These are phyloP conservation scores for Lactifluus hygrophoroides DNA, from an alignment of 768 basidiomycete species.

Conservation along the genomic window DNA sequence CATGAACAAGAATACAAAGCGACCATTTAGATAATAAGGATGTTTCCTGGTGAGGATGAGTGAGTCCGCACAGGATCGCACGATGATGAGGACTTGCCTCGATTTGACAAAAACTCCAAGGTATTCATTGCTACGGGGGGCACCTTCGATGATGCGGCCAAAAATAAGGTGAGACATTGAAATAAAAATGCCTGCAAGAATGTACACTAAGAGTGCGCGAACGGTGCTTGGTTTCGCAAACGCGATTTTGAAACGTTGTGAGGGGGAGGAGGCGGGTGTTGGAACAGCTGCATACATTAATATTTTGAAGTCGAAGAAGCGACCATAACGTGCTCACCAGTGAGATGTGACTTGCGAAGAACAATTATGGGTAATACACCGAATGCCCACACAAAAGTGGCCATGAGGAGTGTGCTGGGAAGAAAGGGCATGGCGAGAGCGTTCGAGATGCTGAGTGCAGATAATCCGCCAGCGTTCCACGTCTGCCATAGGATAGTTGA, in stretches of 20 bases:
- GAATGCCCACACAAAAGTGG: constrained; percentile 39
- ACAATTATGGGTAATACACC: constrained; percentile 51
- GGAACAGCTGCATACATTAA: constrained; percentile 33
- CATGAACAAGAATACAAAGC: constrained; percentile 48
- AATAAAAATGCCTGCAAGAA: constrained; percentile 37
- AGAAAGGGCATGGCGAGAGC: constrained; percentile 34
- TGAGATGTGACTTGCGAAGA: constrained; percentile 49
- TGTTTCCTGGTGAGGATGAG: constrained; percentile 44
- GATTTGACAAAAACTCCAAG: constrained; percentile 59
- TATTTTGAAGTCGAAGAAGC: not conserved
- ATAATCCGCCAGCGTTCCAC: constrained; percentile 37
- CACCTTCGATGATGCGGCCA: constrained; percentile 28
- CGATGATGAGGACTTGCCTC: constrained; percentile 34
- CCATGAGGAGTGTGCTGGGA: constrained; percentile 33
- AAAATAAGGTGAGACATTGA: constrained; percentile 37
- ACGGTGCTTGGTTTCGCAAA: constrained; percentile 39
- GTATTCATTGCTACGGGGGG: constrained; percentile 26
- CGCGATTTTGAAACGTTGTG: constrained; percentile 37
- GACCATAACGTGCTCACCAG: constrained; percentile 36
- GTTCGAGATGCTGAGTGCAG: constrained; percentile 28
- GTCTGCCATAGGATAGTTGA: constrained; percentile 34
- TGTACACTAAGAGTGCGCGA: constrained; percentile 39
- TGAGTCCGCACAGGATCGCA: not conserved
- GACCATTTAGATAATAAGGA: constrained; percentile 64
- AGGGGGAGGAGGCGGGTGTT: constrained; percentile 44